phyloP scores from a whole-genome alignment of 805 yeast genomes.

The Spathaspora hagerdaliae region DNA sequence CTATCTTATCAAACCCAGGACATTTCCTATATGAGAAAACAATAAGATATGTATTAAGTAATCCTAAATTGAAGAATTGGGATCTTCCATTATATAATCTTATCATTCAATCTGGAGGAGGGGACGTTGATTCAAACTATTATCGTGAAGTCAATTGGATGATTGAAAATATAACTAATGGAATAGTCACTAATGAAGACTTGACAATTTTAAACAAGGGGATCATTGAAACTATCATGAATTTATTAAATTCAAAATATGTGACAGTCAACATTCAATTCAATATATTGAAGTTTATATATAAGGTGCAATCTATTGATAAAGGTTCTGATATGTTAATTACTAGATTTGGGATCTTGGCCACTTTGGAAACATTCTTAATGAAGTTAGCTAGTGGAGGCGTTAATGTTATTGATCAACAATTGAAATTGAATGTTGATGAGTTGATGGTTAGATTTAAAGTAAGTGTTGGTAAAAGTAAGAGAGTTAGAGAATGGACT shows the following conservation, averaged over 20 bases:
- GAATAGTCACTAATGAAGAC: slow-evolving; percentile 48
- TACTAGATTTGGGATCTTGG: slow-evolving; percentile 48
- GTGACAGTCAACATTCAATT: slow-evolving; percentile 35
- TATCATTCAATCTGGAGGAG: slow-evolving; percentile 24
- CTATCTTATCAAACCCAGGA: slow-evolving; percentile 62
- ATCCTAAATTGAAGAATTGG: slow-evolving; percentile 39
- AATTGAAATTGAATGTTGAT: slow-evolving; percentile 38
- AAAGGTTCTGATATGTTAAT: slow-evolving; percentile 56
- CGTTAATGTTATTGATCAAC: slow-evolving; percentile 16
- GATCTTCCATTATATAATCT: slow-evolving; percentile 46
- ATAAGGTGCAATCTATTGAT: slow-evolving; percentile 47
- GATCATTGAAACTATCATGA: slow-evolving; percentile 65
- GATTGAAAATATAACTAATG: slow-evolving; percentile 42
- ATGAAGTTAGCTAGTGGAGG: slow-evolving; percentile 11
- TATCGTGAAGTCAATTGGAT: slow-evolving; percentile 68
- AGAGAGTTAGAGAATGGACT: slow-evolving; percentile 63
- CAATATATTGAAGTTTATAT: slow-evolving; percentile 39
- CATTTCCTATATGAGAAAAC: slow-evolving; percentile 72
- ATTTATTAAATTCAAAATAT: slow-evolving; percentile 51
- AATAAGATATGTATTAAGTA: slow-evolving; percentile 59
- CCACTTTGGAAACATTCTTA: slow-evolving; percentile 24
- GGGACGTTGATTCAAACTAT: slow-evolving; percentile 44
- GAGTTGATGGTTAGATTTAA: slow-evolving; percentile 45
- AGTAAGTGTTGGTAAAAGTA: slow-evolving; percentile 37
- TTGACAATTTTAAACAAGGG: slow-evolving; percentile 51